Conservation (phyloP, 2,329 filamentous ascomycete genomes). For the Xylariaceae sp. region DNA sequence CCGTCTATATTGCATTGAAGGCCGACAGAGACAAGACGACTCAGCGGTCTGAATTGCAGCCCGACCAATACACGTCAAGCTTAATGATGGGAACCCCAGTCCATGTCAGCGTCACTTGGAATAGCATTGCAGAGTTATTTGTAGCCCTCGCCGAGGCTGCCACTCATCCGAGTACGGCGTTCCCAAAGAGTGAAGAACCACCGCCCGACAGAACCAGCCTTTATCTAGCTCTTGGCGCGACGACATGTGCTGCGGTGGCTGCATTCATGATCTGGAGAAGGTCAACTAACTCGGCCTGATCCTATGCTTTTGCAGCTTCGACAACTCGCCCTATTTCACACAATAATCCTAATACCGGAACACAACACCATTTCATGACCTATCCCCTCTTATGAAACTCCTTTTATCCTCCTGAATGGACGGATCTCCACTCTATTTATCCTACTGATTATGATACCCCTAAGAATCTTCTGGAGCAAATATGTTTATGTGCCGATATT, state of each 20-base stretch:
- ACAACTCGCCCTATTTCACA: background rate
- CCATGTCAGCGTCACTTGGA: conserved; percentile 94
- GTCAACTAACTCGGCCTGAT: conserved; percentile 46
- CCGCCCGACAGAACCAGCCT: conserved; percentile 78
- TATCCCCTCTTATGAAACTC: background rate
- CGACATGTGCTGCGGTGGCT: conserved; percentile 60
- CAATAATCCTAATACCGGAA: conserved; percentile 1
- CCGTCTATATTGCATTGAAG: conserved; percentile 90
- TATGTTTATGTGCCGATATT: conserved; percentile 5
- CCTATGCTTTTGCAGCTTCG: conserved; percentile 6
- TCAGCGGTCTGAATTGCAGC: conserved; percentile 87
- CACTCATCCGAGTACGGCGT: conserved; percentile 82
- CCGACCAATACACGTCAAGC: conserved; percentile 82
- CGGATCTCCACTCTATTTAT: conserved; percentile 14
- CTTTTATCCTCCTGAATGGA: conserved; percentile 9
- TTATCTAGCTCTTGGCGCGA: conserved; percentile 80
- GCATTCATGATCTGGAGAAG: conserved; percentile 65
- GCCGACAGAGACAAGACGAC: conserved; percentile 95
- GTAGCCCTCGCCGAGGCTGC: conserved; percentile 88
- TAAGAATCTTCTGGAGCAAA: conserved; percentile 15
- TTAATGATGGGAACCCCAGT: conserved; percentile 88
- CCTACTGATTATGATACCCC: conserved; percentile 26
- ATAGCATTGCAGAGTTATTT: conserved; percentile 90
- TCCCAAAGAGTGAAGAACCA: conserved; percentile 87
- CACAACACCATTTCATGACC: background rate